Evolutionary conservation across 1,284 basidiomycete species (phyloP).

Genomic region (Tremellales sp.): DNA sequence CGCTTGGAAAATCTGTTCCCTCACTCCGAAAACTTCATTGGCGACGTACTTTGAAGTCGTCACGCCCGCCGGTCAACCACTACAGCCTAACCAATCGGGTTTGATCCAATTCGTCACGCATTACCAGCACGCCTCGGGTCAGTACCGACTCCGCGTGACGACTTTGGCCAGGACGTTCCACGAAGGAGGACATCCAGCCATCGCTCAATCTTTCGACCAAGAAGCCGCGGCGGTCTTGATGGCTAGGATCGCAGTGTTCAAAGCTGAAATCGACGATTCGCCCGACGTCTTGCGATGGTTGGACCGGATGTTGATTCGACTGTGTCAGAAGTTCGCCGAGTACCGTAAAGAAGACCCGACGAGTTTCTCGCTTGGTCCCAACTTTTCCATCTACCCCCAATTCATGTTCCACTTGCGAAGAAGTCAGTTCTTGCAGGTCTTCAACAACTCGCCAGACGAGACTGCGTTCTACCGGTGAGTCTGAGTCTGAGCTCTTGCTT

Average conservation of each 20-base stretch:
- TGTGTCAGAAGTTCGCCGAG: slow-evolving; percentile 99
- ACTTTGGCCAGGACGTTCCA: slow-evolving; percentile 97
- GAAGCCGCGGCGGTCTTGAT: slow-evolving; percentile 97
- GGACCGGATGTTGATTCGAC: slow-evolving; percentile 95
- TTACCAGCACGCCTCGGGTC: slow-evolving; percentile 94
- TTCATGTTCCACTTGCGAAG: slow-evolving; percentile 99
- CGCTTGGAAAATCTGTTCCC: slow-evolving; percentile 95
- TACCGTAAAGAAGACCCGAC: slow-evolving; percentile 97
- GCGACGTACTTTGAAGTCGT: slow-evolving; percentile 99
- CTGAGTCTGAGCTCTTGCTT: background rate
- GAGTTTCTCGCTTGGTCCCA: slow-evolving; percentile 87
- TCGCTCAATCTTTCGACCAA: slow-evolving; percentile 94
- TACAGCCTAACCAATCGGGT: slow-evolving; percentile 86
- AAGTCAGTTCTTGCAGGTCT: slow-evolving; percentile 98
- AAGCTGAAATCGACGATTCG: slow-evolving; percentile 98
- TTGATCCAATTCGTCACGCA: slow-evolving; percentile 99
- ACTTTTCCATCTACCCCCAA: slow-evolving; percentile 99
- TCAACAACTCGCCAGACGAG: slow-evolving; percentile 99
- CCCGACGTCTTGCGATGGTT: slow-evolving; percentile 97
- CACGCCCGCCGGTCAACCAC: slow-evolving; percentile 92
- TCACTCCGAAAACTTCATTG: slow-evolving; percentile 82
- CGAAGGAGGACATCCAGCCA: slow-evolving; percentile 88
- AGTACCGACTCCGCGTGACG: slow-evolving; percentile 89
- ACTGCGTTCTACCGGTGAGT: slow-evolving; percentile 90
- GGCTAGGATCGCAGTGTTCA: slow-evolving; percentile 98